Base-by-base conservation (phyloP, 345 rosid genomes). In the Aquilaria yunnanensis region DNA sequence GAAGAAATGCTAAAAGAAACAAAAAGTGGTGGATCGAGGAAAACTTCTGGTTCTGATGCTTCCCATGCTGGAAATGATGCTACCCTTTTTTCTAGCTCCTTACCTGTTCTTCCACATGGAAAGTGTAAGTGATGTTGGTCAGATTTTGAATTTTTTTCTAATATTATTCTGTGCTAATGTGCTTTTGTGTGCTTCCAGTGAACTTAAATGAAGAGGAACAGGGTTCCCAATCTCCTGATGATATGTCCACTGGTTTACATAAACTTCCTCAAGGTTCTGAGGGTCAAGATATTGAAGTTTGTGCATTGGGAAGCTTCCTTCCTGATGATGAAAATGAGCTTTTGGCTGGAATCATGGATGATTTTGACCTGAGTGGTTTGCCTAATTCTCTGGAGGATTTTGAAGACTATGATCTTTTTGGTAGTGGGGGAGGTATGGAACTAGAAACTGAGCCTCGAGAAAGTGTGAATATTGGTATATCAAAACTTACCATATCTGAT, bases 401-500 rank as follows among this genome's bases (percentile, higher is more conserved):
- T 66, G 91, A 85, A 62, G 95, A 85, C n/a, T 77, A 68, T 74
- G 89, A 88, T 72, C 62, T 88, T 47, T 88, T 88, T 45, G 83
- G 83, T 30, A 81, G 91, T 33, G 83, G 91, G 54, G 96, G 96
- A 29, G 96, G 91, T 54, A 72, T 88, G 87, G 96, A 88, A 58
- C 62, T 88, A 54, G 96, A 88, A 67, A 55, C 57, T 33, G 80
- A 81, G 32, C 66, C 61, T 47, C 80, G 76, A 23, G 96, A 83
- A 65, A 77, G 66, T 70, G 57, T 78, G 75, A 70, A 73, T 71
- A 57, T 79, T 46, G 71, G 74, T 16, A 57, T 85, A 60, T 60
- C 80, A 48, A 85, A 80, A 65, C 32, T 74, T 14, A 75, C 75
- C 57, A 56, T 83, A 34, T 48, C 87, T 58, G 96, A 88, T 59